Evolutionary conservation across 805 yeast species (phyloP).

Genomic region (Ogataea ramenticola): DNA sequence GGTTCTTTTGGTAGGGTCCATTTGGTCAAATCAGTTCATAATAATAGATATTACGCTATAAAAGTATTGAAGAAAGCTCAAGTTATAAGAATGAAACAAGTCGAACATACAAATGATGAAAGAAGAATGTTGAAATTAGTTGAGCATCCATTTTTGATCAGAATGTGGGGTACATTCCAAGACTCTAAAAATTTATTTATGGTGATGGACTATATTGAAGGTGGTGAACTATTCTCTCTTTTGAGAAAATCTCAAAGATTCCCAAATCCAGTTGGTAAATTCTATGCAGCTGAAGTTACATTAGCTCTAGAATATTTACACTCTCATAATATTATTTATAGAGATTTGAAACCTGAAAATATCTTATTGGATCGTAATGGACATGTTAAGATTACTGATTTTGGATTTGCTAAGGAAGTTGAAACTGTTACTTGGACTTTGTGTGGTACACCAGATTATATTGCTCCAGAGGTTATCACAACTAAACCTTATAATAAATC

Average conservation of each 20-base stretch:
- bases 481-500: slow-evolving; percentile 56
- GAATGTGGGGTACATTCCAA: slow-evolving; percentile 66
- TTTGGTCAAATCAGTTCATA: slow-evolving; percentile 49
- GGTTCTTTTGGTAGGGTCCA: slow-evolving; percentile 59
- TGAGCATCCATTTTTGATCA: slow-evolving; percentile 51
- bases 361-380: slow-evolving; percentile 52
- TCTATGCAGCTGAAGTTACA: slow-evolving; percentile 56
- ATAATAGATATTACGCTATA: slow-evolving; percentile 54
- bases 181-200: slow-evolving; percentile 49
- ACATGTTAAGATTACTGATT: slow-evolving; percentile 53
- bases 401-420: slow-evolving; percentile 59
- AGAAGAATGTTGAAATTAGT: slow-evolving; percentile 50
- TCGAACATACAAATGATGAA: slow-evolving; percentile 59
- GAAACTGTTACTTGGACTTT: slow-evolving; percentile 52
- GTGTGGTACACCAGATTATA: slow-evolving; percentile 60
- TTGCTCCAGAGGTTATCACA: slow-evolving; percentile 61
- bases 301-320: slow-evolving; percentile 53
- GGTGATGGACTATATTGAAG: slow-evolving; percentile 63
- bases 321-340: slow-evolving; percentile 50
- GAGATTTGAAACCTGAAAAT: slow-evolving; percentile 58
- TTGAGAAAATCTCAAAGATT: slow-evolving; percentile 51
- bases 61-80: slow-evolving; percentile 50
- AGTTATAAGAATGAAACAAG: slow-evolving; percentile 55
- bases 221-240: slow-evolving; percentile 52
- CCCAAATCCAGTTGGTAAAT: slow-evolving; percentile 58